Conservation (phyloP, 1,284 basidiomycete genomes). For the Moesziomyces sp. region DNA sequence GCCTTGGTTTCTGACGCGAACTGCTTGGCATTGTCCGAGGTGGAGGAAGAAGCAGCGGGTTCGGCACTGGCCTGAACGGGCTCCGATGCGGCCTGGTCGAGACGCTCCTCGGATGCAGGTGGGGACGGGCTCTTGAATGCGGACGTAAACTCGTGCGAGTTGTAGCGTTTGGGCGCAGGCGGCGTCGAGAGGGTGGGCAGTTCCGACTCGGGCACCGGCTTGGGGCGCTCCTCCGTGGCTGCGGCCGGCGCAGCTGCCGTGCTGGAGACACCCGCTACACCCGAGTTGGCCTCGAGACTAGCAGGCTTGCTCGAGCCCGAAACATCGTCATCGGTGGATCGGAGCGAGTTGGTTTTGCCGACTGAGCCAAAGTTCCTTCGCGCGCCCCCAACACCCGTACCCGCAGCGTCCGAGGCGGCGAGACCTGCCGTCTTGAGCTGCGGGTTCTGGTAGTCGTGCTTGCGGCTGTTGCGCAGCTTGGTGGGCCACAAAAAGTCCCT, state of each 20-base stretch:
- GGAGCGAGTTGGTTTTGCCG: constrained; percentile 28
- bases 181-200: constrained; percentile 14
- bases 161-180: constrained; percentile 43
- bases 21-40: constrained; percentile 29
- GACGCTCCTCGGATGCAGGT: constrained; percentile 21
- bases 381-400: constrained; percentile 54
- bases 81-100: not conserved
- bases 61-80: not conserved
- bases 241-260: not conserved
- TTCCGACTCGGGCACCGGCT: constrained; percentile 24
- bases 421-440: constrained; percentile 51
- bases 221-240: constrained; percentile 9
- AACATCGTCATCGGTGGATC: constrained; percentile 6
- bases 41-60: constrained; percentile 1
- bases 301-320: not conserved
- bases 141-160: constrained; percentile 42
- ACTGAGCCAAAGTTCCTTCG: constrained; percentile 54
- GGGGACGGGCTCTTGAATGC: constrained; percentile 45
- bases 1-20: constrained; percentile 40
- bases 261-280: constrained; percentile 18
- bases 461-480: constrained; percentile 57
- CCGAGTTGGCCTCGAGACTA: constrained; percentile 16
- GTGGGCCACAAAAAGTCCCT: constrained; percentile 55
- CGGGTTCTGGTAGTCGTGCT: constrained; percentile 65
- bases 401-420: constrained; percentile 56